Percentiles rank a stretch among this genome's conserved stretches.
Evolutionary conservation across 768 basidiomycete genomes (phyloP).

Genomic region (Hygrophorus pudorinus): DNA sequence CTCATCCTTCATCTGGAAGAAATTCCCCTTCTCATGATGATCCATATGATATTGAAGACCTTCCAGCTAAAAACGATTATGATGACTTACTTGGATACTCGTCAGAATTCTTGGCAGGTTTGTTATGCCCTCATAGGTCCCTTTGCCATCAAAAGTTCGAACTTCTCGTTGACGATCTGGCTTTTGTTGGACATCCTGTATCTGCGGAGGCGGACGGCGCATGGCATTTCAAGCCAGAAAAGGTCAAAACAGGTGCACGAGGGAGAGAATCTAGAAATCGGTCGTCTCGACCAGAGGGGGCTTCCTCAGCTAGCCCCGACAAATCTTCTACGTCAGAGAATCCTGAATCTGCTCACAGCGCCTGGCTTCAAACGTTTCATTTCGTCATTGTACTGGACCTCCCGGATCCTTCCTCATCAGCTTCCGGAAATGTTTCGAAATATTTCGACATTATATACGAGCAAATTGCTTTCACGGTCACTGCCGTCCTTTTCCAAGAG

Average conservation of each 20-base stretch:
- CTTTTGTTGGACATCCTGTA: conserved; percentile 92
- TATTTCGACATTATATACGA: conserved; percentile 85
- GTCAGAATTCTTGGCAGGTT: conserved; percentile 66
- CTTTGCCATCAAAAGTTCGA: conserved; percentile 95
- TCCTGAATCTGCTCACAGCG: conserved; percentile 19
- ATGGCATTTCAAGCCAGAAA: conserved; percentile 71
- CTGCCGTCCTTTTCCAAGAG: conserved; percentile 87
- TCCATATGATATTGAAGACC: conserved; percentile 26
- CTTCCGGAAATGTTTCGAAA: conserved; percentile 63
- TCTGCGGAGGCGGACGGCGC: conserved; percentile 61
- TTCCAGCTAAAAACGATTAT: conserved; percentile 37
- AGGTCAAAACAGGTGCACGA: conserved; percentile 36
- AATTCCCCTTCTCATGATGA: conserved; percentile 40
- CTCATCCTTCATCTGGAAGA: conserved; percentile 39
- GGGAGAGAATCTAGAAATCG: conserved; percentile 47
- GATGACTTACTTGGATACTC: conserved; percentile 72
- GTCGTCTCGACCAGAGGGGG: conserved; percentile 20
- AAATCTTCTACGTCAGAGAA: conserved; percentile 27
- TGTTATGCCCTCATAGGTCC: conserved; percentile 67
- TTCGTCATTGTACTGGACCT: conserved; percentile 80
- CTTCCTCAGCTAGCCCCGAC: conserved; percentile 18
- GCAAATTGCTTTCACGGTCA: conserved; percentile 81
- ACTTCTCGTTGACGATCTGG: conserved; percentile 82
- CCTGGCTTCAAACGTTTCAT: conserved; percentile 73
- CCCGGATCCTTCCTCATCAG: conserved; percentile 82